Conservation (phyloP, 1,139 yeast genomes). For the Scheffersomyces parashehatae region DNA sequence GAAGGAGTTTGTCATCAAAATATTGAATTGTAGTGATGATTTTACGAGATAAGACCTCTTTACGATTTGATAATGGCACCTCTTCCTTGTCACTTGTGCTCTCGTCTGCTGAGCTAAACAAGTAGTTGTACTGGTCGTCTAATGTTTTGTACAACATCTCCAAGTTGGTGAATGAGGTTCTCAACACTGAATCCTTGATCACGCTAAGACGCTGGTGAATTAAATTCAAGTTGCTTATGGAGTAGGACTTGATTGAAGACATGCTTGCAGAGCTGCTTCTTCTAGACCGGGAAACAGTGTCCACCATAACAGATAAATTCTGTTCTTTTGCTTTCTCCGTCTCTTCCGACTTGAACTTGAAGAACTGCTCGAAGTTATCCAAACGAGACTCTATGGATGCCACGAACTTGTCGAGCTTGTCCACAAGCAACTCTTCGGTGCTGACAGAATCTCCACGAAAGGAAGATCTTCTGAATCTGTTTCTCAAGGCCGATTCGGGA, state of each 20-base stretch:
- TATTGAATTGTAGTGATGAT: constrained; percentile 55
- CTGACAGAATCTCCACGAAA: constrained; percentile 10
- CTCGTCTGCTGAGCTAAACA: constrained; percentile 29
- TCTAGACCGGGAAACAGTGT: constrained; percentile 16
- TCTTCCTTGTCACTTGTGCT: constrained; percentile 4
- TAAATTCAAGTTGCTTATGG: constrained; percentile 34
- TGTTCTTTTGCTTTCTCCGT: constrained; percentile 8
- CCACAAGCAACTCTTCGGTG: constrained; percentile 51
- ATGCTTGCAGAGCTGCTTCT: constrained; percentile 31
- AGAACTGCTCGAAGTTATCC: constrained; percentile 53
- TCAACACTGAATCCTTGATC: constrained; percentile 44
- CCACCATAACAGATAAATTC: not conserved
- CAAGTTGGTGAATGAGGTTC: constrained; percentile 44
- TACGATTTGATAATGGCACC: constrained; percentile 17
- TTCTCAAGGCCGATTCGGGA: constrained; percentile 3
- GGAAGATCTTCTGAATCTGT: constrained; percentile 2
- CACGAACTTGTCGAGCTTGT: constrained; percentile 52
- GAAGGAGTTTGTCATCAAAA: constrained; percentile 55
- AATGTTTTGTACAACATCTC: constrained; percentile 51
- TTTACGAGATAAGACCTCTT: constrained; percentile 41
- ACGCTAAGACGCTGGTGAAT: constrained; percentile 45
- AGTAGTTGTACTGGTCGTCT: constrained; percentile 55
- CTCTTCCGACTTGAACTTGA: constrained; percentile 31
- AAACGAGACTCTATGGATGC: constrained; percentile 55
- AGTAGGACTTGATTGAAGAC: constrained; percentile 32